Evolutionary conservation across 2,329 filamentous ascomycete genomes (phyloP).

Genomic region (Nothopassalora personata): DNA sequence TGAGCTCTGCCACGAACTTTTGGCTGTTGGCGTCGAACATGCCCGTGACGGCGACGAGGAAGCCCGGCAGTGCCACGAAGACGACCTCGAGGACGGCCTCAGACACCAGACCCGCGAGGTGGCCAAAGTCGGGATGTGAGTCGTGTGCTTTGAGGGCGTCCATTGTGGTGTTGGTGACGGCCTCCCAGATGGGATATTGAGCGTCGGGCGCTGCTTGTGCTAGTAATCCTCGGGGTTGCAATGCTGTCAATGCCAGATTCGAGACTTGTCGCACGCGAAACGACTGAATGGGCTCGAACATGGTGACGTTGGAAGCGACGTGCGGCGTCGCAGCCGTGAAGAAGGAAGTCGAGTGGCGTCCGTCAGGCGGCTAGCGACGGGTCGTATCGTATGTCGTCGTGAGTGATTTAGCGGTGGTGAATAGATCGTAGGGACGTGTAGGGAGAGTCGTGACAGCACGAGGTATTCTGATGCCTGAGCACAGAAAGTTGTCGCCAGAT

Average conservation of each 20-base stretch:
- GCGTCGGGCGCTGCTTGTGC: conserved; percentile 22
- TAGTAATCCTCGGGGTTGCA: conserved; percentile 27
- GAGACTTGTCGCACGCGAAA: conserved; percentile 34
- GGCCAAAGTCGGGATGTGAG: conserved; percentile 56
- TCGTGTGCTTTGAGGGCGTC: conserved; percentile 21
- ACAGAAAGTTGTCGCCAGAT: background rate
- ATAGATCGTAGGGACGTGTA: background rate
- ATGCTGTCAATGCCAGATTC: conserved; percentile 34
- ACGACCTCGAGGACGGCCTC: conserved; percentile 93
- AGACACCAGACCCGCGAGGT: conserved; percentile 78
- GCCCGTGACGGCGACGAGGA: conserved; percentile 81
- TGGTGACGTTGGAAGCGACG: background rate
- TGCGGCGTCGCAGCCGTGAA: conserved; percentile 31
- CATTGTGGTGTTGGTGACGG: conserved; percentile 29
- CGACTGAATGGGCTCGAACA: conserved; percentile 45
- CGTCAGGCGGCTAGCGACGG: background rate
- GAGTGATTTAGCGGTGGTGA: background rate
- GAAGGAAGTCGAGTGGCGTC: conserved; percentile 1
- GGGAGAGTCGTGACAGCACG: background rate
- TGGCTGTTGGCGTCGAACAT: conserved; percentile 95
- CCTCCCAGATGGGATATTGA: conserved; percentile 27
- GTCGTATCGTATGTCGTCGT: background rate
- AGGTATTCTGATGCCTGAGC: background rate
- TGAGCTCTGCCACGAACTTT: conserved; percentile 93
- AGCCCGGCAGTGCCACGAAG: conserved; percentile 89